A percentile compares a stretch with the other conserved stretches of the same genome.
Conservation (phyloP, 768 basidiomycete genomes). For the Rhizopogon vinicolor region DNA sequence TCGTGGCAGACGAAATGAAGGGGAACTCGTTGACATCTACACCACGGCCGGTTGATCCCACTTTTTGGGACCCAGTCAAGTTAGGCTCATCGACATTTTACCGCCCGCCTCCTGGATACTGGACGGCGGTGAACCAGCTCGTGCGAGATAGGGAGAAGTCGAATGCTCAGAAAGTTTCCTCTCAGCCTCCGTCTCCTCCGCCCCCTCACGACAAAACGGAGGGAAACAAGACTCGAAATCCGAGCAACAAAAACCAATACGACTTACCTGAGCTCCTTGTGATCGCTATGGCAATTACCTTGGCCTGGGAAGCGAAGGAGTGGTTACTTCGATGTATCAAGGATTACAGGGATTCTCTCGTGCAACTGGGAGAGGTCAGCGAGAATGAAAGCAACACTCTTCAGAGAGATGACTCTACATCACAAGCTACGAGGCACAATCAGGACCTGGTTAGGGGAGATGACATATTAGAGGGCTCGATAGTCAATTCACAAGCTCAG, state of each 20-base stretch:
- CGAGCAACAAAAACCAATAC: too few relatives aligned
- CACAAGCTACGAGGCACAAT: too few relatives aligned
- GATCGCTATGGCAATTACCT: not conserved
- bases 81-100: not conserved
- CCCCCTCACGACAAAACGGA: not conserved
- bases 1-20: not conserved
- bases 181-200: not conserved
- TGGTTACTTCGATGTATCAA: not conserved
- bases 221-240: not conserved
- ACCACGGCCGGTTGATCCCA: not conserved
- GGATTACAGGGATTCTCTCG: not conserved
- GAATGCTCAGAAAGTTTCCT: not conserved
- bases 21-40: not conserved
- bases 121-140: not conserved
- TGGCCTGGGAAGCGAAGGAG: not conserved
- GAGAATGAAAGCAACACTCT: not conserved
- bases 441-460: too few relatives aligned
- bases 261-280: not conserved
- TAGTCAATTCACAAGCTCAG: too few relatives aligned
- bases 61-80: not conserved
- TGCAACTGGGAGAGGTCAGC: not conserved
- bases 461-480: too few relatives aligned
- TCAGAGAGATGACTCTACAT: too few relatives aligned
- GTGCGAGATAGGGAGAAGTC: not conserved
- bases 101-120: not conserved